phyloP scores from a whole-genome alignment of 2,329 filamentous ascomycete species.

The Fusarium pseudoanthophilum region DNA sequence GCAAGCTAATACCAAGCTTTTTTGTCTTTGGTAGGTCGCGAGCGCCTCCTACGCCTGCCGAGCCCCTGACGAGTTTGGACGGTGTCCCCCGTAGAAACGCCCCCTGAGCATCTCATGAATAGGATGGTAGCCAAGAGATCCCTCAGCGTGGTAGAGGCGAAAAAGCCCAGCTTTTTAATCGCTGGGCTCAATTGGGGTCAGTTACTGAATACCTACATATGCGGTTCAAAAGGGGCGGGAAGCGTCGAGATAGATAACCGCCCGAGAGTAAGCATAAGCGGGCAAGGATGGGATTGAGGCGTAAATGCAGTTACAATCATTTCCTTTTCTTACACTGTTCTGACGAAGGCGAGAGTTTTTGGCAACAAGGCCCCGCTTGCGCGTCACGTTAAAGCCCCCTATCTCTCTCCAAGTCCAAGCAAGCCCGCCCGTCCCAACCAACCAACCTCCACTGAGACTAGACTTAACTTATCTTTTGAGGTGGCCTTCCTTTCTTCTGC shows the following conservation, averaged over 20 bases:
- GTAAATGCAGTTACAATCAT: conserved; percentile 19
- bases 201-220: conserved; percentile 12
- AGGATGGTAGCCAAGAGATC: background rate
- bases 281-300: conserved; percentile 1
- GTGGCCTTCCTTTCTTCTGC: conserved; percentile 1
- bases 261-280: background rate
- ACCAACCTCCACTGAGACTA: background rate
- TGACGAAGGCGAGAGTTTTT: conserved; percentile 8
- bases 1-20: background rate
- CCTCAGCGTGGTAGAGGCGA: background rate
- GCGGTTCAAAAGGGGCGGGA: background rate
- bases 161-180: background rate
- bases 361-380: conserved; percentile 19
- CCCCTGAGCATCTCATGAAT: background rate
- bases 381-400: conserved; percentile 26
- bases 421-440: background rate
- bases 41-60: background rate
- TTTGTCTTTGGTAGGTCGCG: background rate
- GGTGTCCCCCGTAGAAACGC: background rate
- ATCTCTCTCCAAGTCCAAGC: background rate
- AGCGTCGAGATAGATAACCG: background rate
- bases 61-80: background rate
- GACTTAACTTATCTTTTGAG: conserved; percentile 9
- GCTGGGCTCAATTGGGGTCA: background rate
- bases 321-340: conserved; percentile 23